Conservation (phyloP, 2,329 filamentous ascomycete species). For the Ophiosphaerella narmari region DNA sequence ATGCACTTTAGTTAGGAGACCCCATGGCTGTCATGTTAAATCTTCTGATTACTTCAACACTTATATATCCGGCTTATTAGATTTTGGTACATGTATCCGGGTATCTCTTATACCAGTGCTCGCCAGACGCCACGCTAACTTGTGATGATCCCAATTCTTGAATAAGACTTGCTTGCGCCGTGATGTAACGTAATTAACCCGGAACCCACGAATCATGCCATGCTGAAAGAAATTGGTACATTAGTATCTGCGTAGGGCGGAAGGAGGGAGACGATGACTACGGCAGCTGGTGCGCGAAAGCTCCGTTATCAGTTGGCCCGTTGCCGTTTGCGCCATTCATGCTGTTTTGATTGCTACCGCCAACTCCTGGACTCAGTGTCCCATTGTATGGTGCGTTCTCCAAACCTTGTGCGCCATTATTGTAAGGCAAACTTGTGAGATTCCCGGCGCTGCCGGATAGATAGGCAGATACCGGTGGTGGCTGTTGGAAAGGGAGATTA, state of each 20-base stretch:
- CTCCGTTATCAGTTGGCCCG: constrained; percentile 8
- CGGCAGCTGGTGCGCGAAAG: constrained; percentile 19
- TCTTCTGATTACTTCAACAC: no score
- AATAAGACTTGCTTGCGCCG: constrained; percentile 3
- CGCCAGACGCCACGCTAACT: constrained; percentile 41
- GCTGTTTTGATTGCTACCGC: not conserved
- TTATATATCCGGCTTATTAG: no score
- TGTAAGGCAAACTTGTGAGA: not conserved
- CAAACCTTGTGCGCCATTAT: no score
- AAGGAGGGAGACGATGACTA: not conserved
- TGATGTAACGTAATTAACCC: not conserved
- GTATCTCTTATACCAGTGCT: constrained; percentile 12
- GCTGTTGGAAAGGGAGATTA: constrained; percentile 3
- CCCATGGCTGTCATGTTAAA: no score
- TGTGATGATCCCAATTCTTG: constrained; percentile 16
- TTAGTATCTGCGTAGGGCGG: constrained; percentile 8
- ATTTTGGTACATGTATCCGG: not conserved
- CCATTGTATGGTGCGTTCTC: not conserved
- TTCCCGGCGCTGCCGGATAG: not conserved
- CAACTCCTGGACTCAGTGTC: constrained; percentile 7
- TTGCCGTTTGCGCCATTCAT: not conserved
- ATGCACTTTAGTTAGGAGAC: no score
- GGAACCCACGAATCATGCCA: not conserved
- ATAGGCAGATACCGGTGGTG: not conserved
- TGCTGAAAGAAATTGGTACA: not conserved